Evolutionary conservation across 2,329 filamentous ascomycete species (phyloP), one percentile per base, ranked within the genome.

Genomic region (Fusarium albosuccineum): DNA sequence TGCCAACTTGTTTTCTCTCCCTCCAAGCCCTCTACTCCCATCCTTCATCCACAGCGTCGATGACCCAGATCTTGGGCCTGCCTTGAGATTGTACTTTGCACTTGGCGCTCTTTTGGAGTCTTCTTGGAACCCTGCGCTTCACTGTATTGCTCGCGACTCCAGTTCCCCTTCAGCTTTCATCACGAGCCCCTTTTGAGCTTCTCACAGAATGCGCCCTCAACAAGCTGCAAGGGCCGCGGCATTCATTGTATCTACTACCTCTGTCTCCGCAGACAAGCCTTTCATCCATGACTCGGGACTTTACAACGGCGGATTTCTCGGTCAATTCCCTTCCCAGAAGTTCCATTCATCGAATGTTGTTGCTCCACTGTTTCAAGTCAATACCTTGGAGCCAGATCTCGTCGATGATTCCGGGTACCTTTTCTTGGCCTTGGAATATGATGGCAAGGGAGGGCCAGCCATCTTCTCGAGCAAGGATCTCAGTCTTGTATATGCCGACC

Each of bases 391-490:
- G 14, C 59, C 57, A 3, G 58, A 57, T 27, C 64, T 62, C 16
- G 57, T 72, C 14, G 69, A 71, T 45, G 50, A 46, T 13, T 60
- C 66, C 4, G 67, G 64, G 2, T 72, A 70, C 36, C 52, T 72
- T 16, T 71, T 72, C 39, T 26, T 72, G 2, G 52, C 69, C 9
- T 27, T 70, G 9, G 64, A 70, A 16, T 53, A 67, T 14, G 50
- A 30, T 17, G 59, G 60, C 13, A 70, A 67, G 46, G 61, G 67
- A 11, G 69, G 69, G 4, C 69, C 69, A n/a, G 59, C 52, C 27
- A 67, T 71, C 26, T 71, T 71, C 59, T 71, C 69, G 11, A 70
- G 67, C 53, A 68, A 60, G 42, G 69, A 70, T 9, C 59, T 71
- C 30, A 71, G 67, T 33, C 69, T 71, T 10, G 61, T 72, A 5